A percentile compares a stretch with the other conserved stretches of the same genome.
phyloP scores from a whole-genome alignment of 306 rosid genomes.

The Bauhinia variegata region DNA sequence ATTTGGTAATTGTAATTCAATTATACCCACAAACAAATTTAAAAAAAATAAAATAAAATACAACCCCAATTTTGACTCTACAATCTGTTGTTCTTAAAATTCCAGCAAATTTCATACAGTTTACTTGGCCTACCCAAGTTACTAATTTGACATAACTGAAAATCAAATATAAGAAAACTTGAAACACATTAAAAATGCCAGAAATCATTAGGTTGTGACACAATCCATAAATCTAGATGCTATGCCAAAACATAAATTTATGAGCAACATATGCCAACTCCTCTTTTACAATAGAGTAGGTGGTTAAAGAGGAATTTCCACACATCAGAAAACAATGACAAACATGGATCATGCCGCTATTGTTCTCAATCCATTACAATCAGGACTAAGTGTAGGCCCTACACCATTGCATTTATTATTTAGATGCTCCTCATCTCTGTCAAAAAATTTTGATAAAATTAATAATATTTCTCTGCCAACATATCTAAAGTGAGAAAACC shows the following conservation, averaged over 20 bases:
- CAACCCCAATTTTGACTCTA: constrained; percentile 1
- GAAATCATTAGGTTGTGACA: no score
- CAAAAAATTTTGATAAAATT: constrained; percentile 1
- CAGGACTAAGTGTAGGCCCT: neutral
- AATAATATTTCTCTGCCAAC: constrained; percentile 24
- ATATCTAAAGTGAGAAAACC: constrained; percentile 8
- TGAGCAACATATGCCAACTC: no score
- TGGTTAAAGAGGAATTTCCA: no score
- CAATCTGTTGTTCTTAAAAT: constrained; percentile 9
- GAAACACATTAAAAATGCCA: neutral
- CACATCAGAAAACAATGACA: neutral
- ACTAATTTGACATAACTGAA: constrained; percentile 6
- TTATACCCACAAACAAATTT: neutral
- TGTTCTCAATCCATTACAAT: constrained; percentile 5
- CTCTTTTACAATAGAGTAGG: no score
- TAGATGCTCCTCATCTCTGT: constrained; percentile 9
- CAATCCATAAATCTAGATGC: no score
- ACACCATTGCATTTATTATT: constrained; percentile 16
- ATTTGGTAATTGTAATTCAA: constrained; percentile 9
- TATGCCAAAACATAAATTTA: no score
- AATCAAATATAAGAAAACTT: constrained; percentile 1
- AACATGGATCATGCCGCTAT: neutral
- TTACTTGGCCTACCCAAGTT: neutral
- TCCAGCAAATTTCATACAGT: neutral
- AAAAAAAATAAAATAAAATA: constrained; percentile 18